Conservation (phyloP, 371 early-diverging fungal species). For the Entomophthora muscae region DNA sequence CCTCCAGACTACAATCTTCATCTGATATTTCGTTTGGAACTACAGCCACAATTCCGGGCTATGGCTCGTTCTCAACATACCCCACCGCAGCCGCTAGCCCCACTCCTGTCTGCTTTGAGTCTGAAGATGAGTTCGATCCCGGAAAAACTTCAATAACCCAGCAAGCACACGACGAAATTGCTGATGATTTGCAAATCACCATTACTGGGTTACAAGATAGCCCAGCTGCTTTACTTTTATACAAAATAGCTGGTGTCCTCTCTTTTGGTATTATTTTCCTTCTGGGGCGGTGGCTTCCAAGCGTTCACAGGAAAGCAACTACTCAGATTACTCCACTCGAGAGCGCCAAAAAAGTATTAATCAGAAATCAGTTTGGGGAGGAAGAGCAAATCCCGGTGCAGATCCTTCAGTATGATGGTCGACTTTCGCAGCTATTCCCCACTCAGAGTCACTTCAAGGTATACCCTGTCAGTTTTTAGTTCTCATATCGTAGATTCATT, state of each 20-base stretch:
- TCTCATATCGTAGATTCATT: not conserved
- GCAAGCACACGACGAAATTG: not conserved
- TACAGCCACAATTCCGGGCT: not conserved
- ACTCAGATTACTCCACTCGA: constrained; percentile 33
- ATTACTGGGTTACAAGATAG: constrained; percentile 44
- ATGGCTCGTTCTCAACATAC: not conserved
- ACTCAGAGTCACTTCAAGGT: too few species aligned
- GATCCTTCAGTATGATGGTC: not conserved
- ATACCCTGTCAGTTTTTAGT: not conserved
- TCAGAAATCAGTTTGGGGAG: constrained; percentile 7
- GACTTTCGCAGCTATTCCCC: not conserved
- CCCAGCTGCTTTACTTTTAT: constrained; percentile 23
- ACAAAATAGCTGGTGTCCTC: constrained; percentile 36
- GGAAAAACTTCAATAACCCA: not conserved
- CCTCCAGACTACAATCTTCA: not conserved
- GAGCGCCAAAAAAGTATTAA: constrained; percentile 32
- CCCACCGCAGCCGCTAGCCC: not conserved
- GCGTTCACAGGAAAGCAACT: constrained; percentile 43
- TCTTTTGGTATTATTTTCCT: constrained; percentile 55
- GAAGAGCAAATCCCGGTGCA: not conserved
- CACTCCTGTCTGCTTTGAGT: not conserved
- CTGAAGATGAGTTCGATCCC: not conserved
- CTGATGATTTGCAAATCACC: constrained; percentile 26
- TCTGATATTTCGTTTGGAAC: not conserved
- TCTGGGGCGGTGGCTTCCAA: constrained; percentile 69